Base-by-base conservation (phyloP, 495 filamentous ascomycete species). In the Bacidia rubella region DNA sequence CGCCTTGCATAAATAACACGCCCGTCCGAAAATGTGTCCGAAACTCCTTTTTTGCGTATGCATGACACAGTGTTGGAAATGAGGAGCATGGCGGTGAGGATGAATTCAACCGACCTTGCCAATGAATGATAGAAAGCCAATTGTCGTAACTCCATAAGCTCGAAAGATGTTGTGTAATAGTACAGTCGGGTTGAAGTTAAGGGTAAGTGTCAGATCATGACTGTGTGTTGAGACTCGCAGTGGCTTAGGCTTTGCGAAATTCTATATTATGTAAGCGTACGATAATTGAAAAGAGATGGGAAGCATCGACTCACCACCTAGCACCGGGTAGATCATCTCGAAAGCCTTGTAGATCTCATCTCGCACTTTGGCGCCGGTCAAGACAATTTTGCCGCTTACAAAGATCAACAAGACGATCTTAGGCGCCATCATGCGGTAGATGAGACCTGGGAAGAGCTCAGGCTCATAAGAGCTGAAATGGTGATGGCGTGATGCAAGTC, bases 401-500 rank as follows among this genome's bases (percentile, higher is more conserved):
- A 98, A 98, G 66, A 98, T 97, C 70, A 98, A 70, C 17, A 98
- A 85, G 21, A 98, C 92, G 57, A 98, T 97, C 82, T 97, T 97
- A 22, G 92, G 92, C 77, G 96, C 95, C 78, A 97, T 96, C 92
- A 98, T 98, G 68, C 92, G 87, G 68, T 98, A 98, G 74, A 98
- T 98, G 50, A 98, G 79, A 78, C 92, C 92, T 57, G 92, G 93
- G 80, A 98, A 98, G 68, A 98, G 68, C 69, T 98, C 92, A 57
- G 92, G 92, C 70, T 98, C 92, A 68, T 98, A 98, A 41, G 88
- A 95, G 73, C 86, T 93, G 83, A 97, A 98, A 71, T 95, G 90
- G 74, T 97, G 93, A 79, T 98, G 92, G 66, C 88, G 86, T 55
- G 81, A 87, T 5, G 92, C 92, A 59, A 98, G 74, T 66, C 92